These are phyloP conservation scores for Vitis hybrid DNA, from an alignment of 177 flowering plant species.

Conservation along the genomic window DNA sequence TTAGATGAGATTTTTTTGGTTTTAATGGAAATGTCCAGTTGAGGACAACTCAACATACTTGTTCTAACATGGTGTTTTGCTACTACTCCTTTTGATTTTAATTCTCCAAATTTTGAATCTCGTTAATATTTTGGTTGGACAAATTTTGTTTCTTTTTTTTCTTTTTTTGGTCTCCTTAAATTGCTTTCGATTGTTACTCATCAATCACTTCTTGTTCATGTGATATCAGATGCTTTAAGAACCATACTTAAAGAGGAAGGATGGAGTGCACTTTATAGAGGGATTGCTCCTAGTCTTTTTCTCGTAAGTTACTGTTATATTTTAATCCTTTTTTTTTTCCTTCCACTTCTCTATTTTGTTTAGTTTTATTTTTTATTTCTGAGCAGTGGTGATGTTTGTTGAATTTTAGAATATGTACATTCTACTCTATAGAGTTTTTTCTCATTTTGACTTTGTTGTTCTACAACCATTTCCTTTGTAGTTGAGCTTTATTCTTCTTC, in stretches of 20 bases:
- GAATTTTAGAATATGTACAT: not conserved
- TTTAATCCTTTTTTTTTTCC: not conserved
- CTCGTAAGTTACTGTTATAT: conserved; percentile 47
- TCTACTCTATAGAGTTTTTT: not conserved
- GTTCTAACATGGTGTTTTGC: too few species aligned
- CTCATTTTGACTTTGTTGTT: not conserved
- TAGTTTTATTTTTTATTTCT: not conserved
- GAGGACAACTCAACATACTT: too few species aligned
- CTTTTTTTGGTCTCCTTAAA: not conserved
- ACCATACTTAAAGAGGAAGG: conserved; percentile 97
- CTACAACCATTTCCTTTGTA: not conserved
- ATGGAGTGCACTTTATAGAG: conserved; percentile 82
- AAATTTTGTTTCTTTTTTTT: not conserved
- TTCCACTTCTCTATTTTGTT: not conserved
- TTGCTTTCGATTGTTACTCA: not conserved
- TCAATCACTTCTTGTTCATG: not conserved
- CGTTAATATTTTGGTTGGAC: too few species aligned
- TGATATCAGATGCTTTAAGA: conserved; percentile 77
- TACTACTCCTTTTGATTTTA: too few species aligned
- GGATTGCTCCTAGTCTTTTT: conserved; percentile 81
- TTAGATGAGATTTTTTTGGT: too few species aligned
- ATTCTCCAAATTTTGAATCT: too few species aligned
- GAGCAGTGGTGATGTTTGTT: not conserved
- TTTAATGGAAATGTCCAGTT: too few species aligned
- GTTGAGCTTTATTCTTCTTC: not conserved